Conservation (phyloP, 1,139 yeast genomes). For the Komagataea norvegica region DNA sequence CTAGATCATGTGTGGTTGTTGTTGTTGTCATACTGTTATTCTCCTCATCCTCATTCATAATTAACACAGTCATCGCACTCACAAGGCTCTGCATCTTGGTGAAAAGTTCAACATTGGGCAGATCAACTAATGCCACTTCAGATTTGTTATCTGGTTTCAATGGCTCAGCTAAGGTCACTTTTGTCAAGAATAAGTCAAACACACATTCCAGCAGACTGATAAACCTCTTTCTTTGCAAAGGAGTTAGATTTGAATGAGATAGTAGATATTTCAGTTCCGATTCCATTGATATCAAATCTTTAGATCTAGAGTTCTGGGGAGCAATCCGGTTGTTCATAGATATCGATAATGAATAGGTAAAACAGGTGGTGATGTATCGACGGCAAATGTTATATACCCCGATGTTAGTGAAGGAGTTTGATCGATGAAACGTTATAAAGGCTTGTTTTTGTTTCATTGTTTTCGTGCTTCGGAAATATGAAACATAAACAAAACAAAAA, state of each 20-base stretch:
- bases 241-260: constrained; percentile 15
- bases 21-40: neutral
- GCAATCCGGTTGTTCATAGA: neutral
- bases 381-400: too few species aligned
- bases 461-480: neutral
- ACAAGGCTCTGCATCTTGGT: constrained; percentile 29
- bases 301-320: constrained; percentile 18
- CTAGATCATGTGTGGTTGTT: neutral
- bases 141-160: neutral
- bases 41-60: constrained; percentile 25
- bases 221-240: constrained; percentile 19
- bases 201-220: constrained; percentile 18
- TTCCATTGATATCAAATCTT: constrained; percentile 28
- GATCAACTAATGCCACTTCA: constrained; percentile 24
- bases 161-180: too few species aligned
- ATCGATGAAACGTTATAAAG: too few species aligned
- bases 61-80: constrained; percentile 27
- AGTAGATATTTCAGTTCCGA: constrained; percentile 23
- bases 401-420: too few species aligned
- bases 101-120: constrained; percentile 24
- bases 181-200: constrained; percentile 29
- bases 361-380: constrained; percentile 4
- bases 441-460: too few species aligned
- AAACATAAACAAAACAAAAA: neutral
- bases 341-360: constrained; percentile 8